Evolutionary conservation across 352 stramenopile genomes (phyloP).

Genomic region (Albugo laibachii): DNA sequence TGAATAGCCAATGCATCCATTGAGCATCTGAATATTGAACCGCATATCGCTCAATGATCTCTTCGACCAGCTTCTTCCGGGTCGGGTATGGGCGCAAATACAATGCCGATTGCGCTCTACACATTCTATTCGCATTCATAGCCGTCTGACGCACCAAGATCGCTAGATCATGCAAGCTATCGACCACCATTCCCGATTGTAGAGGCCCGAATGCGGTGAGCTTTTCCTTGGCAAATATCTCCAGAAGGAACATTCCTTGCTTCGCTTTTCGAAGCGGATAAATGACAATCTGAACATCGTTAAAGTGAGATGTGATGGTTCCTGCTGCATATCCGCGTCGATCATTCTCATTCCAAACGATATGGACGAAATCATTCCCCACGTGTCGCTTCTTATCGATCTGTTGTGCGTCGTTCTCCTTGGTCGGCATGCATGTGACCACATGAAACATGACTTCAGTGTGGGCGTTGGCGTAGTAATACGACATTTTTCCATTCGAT

Average conservation of each 20-base stretch:
- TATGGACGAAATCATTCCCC: constrained; percentile 75
- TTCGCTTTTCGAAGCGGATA: constrained; percentile 46
- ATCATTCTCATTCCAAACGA: constrained; percentile 74
- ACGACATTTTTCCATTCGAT: constrained; percentile 40
- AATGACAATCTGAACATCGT: constrained; percentile 75
- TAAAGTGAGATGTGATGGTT: constrained; percentile 81
- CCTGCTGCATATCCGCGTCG: constrained; percentile 48
- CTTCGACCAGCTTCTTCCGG: constrained; percentile 72
- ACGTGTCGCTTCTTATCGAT: constrained; percentile 82
- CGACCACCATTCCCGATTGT: constrained; percentile 69
- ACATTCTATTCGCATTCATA: constrained; percentile 79
- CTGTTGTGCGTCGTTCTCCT: constrained; percentile 51
- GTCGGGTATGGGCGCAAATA: constrained; percentile 75
- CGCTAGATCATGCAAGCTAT: constrained; percentile 31
- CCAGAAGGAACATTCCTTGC: constrained; percentile 44
- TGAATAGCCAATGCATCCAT: no score
- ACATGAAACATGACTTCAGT: constrained; percentile 78
- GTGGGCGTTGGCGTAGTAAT: constrained; percentile 70
- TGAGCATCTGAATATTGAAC: constrained; percentile 54
- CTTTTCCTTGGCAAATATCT: constrained; percentile 70
- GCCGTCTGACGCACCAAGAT: constrained; percentile 61
- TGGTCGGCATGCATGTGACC: constrained; percentile 77
- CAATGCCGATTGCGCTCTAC: constrained; percentile 59
- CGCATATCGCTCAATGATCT: constrained; percentile 74
- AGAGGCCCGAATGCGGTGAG: constrained; percentile 59